These are phyloP conservation scores for Antitrichia curtipendula DNA, from an alignment of 225 moss, liverwort and hornwort species.

Conservation along the genomic window DNA sequence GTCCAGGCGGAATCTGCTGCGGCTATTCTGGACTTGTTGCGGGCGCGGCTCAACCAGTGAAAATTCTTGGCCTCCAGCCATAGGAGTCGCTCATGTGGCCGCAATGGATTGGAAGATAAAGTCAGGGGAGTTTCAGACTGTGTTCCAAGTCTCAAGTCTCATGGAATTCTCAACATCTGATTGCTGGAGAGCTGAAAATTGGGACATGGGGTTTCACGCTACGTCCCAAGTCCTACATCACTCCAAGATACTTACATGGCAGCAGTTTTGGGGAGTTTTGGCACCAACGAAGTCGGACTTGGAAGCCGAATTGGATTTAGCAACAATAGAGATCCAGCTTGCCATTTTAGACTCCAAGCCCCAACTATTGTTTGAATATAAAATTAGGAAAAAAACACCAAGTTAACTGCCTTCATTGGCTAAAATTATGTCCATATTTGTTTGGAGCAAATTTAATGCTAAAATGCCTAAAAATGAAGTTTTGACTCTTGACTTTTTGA, in stretches of 20 bases:
- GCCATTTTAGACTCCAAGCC: accelerated
- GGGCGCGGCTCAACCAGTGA: neutral
- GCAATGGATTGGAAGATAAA: neutral
- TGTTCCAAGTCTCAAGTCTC: neutral
- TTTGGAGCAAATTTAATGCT: neutral
- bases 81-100: too few relatives aligned
- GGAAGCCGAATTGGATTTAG: accelerated
- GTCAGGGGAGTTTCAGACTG: too few relatives aligned
- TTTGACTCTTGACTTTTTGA: neutral
- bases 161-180: neutral
- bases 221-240: neutral
- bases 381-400: too few relatives aligned
- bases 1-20: neutral
- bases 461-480: neutral
- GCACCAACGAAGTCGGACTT: neutral
- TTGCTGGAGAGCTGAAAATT: neutral
- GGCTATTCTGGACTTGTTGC: neutral
- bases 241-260: neutral
- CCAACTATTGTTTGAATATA: neutral
- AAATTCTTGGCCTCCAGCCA: neutral
- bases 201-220: neutral
- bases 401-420: neutral
- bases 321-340: accelerated
- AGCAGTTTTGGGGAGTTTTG: neutral
- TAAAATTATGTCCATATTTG: neutral